These are phyloP conservation scores for Deakozyma indianensis DNA, from an alignment of 805 yeast species.

Conservation along the genomic window DNA sequence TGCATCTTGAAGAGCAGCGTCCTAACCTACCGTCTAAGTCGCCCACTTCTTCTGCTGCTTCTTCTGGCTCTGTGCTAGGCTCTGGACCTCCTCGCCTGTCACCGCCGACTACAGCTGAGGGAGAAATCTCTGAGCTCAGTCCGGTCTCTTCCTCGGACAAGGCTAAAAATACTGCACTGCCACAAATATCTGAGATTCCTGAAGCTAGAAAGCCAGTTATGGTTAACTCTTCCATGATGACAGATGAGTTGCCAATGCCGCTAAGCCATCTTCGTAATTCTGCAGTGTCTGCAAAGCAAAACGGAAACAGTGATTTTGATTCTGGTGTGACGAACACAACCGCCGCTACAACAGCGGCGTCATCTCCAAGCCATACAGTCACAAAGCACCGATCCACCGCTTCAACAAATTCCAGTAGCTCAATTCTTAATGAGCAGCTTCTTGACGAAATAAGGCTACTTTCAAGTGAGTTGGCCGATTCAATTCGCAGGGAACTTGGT, in stretches of 20 bases:
- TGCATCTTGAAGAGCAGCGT: too few species aligned
- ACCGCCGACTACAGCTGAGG: not conserved
- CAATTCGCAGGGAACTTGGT: conserved; percentile 22
- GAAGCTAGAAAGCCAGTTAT: not conserved
- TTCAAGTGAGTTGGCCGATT: conserved; percentile 23
- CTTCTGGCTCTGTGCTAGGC: not conserved
- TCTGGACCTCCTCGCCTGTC: not conserved
- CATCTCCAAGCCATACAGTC: not conserved
- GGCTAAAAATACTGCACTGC: not conserved
- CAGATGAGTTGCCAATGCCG: conserved; percentile 7
- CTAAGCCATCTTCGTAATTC: conserved; percentile 5
- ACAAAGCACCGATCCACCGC: not conserved
- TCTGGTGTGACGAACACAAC: conserved; percentile 5
- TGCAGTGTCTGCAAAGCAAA: conserved; percentile 2
- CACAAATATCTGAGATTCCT: not conserved
- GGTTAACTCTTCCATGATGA: conserved; percentile 1
- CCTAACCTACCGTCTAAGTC: too few species aligned
- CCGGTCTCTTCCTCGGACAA: conserved; percentile 1
- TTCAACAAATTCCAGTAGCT: conserved; percentile 7
- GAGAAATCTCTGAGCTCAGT: not conserved
- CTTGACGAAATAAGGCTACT: conserved; percentile 21
- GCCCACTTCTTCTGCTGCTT: not conserved
- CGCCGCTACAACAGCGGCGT: conserved; percentile 3
- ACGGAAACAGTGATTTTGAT: conserved; percentile 6
- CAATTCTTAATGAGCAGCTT: conserved; percentile 11